phyloP scores from a whole-genome alignment of 2,329 filamentous ascomycete genomes.

The Cercospora janseana region DNA sequence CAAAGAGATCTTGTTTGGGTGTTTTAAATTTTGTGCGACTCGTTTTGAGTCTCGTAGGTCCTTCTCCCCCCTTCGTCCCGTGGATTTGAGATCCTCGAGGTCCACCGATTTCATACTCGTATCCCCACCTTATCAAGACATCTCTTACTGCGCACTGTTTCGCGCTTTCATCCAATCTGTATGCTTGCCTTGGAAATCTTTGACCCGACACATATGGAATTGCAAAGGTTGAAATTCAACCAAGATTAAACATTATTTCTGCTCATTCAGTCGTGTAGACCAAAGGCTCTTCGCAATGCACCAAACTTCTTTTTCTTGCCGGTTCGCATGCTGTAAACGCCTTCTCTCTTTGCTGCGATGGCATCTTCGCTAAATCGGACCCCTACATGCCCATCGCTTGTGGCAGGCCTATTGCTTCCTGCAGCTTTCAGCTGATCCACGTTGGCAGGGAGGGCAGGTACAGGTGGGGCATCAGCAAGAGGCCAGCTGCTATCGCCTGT shows the following conservation, averaged over 20 bases:
- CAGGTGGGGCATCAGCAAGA: constrained; percentile 36
- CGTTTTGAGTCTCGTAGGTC: background rate
- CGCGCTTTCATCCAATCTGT: background rate
- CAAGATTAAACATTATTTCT: constrained; percentile 5
- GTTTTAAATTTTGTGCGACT: background rate
- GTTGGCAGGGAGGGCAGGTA: constrained; percentile 27
- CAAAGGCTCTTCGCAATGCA: constrained; percentile 64
- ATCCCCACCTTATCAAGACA: background rate
- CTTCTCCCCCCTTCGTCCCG: background rate
- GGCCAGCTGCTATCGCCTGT: constrained; percentile 46
- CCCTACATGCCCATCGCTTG: constrained; percentile 34
- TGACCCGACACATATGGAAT: background rate
- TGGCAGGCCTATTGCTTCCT: constrained; percentile 32
- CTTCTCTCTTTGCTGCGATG: constrained; percentile 28
- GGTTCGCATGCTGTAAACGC: constrained; percentile 37
- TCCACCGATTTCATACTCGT: background rate
- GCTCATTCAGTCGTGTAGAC: constrained; percentile 50
- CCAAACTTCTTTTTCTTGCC: constrained; percentile 66
- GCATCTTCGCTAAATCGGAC: constrained; percentile 20
- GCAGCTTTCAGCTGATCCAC: constrained; percentile 11
- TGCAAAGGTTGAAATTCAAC: background rate
- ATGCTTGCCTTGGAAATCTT: no score
- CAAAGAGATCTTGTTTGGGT: background rate
- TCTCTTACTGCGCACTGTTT: constrained; percentile 5
- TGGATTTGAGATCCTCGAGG: background rate